Evolutionary conservation across 2,329 filamentous ascomycete genomes (phyloP).

Genomic region (Aspergillus sp.): DNA sequence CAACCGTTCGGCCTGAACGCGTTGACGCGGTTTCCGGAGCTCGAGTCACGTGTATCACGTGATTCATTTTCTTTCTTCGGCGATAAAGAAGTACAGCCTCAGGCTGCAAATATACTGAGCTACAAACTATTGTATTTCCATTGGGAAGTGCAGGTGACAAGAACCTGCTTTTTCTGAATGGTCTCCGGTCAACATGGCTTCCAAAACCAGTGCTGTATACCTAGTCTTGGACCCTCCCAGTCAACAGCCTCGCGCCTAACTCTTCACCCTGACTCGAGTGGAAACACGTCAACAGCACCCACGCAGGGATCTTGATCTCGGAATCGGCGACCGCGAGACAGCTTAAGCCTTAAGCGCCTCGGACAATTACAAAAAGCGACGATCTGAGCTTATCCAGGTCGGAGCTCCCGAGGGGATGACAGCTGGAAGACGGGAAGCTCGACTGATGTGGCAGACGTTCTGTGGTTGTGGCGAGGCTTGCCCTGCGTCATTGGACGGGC

Average conservation of each 20-base stretch:
- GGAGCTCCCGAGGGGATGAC: slow-evolving; percentile 5
- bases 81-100: too few relatives aligned
- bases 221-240: not conserved
- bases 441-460: slow-evolving; percentile 4
- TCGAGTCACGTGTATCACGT: not conserved
- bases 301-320: not conserved
- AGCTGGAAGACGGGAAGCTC: slow-evolving; percentile 11
- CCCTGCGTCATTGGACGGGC: not conserved
- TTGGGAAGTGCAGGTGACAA: not conserved
- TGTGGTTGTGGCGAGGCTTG: slow-evolving; percentile 4
- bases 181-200: not conserved
- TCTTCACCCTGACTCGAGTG: not conserved
- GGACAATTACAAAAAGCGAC: not conserved
- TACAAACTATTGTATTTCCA: not conserved
- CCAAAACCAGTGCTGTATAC: not conserved
- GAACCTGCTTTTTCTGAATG: not conserved
- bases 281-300: slow-evolving; percentile 2
- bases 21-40: not conserved
- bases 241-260: not conserved
- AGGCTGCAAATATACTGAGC: not conserved
- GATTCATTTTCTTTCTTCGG: not conserved
- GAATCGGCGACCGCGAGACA: not conserved
- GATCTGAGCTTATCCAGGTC: slow-evolving; percentile 6
- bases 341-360: not conserved
- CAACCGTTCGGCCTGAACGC: not conserved